These are phyloP conservation scores for Phaffia tasmanica DNA, from an alignment of 768 basidiomycete genomes.

Conservation along the genomic window DNA sequence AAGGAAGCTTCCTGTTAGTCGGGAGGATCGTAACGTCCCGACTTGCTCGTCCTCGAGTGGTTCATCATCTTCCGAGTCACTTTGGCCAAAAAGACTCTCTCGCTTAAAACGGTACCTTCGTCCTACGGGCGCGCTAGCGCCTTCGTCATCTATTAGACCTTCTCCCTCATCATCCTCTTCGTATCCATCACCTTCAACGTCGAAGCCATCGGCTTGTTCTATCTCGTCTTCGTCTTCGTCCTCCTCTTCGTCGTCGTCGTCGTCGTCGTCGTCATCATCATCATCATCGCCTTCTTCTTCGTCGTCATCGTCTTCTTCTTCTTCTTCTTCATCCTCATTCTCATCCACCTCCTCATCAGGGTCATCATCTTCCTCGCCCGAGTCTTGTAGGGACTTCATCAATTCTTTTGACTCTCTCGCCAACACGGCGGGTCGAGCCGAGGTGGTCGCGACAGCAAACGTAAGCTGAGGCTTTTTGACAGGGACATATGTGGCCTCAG, in stretches of 20 bases:
- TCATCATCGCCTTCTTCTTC: constrained; percentile 28
- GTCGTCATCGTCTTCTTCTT: constrained; percentile 21
- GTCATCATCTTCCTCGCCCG: constrained; percentile 20
- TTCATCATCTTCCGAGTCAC: constrained; percentile 23
- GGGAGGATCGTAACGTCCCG: neutral
- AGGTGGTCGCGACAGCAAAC: constrained; percentile 19
- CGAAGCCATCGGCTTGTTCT: neutral
- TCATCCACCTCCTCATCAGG: constrained; percentile 21
- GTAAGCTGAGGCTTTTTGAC: constrained; percentile 41
- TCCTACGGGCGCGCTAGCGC: constrained; percentile 3
- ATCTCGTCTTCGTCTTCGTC: neutral
- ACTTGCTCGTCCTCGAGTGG: constrained; percentile 1
- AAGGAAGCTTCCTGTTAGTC: neutral
- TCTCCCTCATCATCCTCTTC: constrained; percentile 24
- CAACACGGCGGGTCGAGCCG: constrained; percentile 1
- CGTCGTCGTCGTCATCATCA: constrained; percentile 23
- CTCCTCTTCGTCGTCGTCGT: constrained; percentile 26
- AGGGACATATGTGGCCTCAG: constrained; percentile 32
- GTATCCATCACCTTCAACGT: constrained; percentile 9
- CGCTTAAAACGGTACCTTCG: constrained; percentile 21
- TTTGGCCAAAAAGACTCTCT: constrained; percentile 10
- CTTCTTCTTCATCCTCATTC: constrained; percentile 14
- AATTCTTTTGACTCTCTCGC: constrained; percentile 16
- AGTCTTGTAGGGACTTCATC: constrained; percentile 18
- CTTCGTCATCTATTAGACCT: constrained; percentile 1